Evolutionary conservation across 441 rosid genomes (phyloP).

Genomic region (Arabidopsis lyrata): DNA sequence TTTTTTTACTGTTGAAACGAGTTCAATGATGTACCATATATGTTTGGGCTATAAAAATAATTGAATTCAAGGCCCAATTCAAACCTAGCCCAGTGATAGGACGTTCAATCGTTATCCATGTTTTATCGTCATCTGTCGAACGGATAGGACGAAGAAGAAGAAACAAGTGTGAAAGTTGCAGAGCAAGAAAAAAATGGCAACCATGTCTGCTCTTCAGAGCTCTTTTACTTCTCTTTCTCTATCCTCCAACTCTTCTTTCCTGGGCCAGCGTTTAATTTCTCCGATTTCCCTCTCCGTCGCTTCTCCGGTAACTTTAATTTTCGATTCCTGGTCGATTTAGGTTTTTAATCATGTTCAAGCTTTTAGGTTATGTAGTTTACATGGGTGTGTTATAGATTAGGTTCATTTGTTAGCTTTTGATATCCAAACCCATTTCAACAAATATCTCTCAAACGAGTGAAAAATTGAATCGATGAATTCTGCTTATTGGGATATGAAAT

Average conservation of each 20-base stretch:
- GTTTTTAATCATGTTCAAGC: neutral
- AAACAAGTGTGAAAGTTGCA: slow-evolving; percentile 20
- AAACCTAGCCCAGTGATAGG: neutral
- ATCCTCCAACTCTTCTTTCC: slow-evolving; percentile 68
- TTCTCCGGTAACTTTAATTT: slow-evolving; percentile 50
- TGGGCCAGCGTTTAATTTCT: slow-evolving; percentile 72
- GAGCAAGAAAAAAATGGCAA: slow-evolving; percentile 58
- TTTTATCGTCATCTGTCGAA: slow-evolving; percentile 34
- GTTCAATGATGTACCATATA: neutral
- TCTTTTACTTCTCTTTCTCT: slow-evolving; percentile 76
- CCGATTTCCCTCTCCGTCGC: slow-evolving; percentile 49
- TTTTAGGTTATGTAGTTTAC: neutral
- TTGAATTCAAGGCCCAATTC: neutral
- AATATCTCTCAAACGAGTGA: neutral
- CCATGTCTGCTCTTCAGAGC: slow-evolving; percentile 81
- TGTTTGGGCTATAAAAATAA: too few species aligned
- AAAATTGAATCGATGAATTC: neutral
- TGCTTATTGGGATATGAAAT: neutral
- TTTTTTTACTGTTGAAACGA: neutral
- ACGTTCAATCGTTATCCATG: slow-evolving; percentile 49
- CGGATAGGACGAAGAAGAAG: slow-evolving; percentile 41
- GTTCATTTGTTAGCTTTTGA: neutral
- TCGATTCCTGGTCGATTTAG: neutral
- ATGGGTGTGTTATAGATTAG: neutral
- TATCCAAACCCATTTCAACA: neutral